Conservation (phyloP, 805 yeast species). For the Suhomyces kilbournensis region DNA sequence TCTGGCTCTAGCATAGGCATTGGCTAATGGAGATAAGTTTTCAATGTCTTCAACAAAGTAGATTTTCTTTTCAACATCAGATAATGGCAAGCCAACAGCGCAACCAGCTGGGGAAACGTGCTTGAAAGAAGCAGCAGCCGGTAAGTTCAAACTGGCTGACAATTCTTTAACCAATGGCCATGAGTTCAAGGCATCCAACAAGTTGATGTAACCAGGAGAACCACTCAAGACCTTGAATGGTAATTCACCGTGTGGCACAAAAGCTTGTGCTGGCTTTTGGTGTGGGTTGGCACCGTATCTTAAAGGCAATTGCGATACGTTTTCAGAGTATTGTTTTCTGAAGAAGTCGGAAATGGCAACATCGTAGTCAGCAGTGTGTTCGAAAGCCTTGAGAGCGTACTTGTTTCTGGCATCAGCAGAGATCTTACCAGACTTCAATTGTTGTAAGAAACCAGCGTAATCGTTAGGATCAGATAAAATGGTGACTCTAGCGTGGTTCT, state of each 20-base stretch:
- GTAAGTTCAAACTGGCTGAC: conserved; percentile 87
- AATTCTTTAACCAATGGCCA: conserved; percentile 99
- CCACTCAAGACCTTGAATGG: conserved; percentile 94
- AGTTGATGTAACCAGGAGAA: conserved; percentile 95
- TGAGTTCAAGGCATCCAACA: conserved; percentile 93
- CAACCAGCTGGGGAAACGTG: conserved; percentile 99
- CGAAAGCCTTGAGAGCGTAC: conserved; percentile 94
- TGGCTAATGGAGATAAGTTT: conserved; percentile 93
- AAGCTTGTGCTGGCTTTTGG: conserved; percentile 99
- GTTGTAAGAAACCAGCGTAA: conserved; percentile 82
- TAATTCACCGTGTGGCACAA: conserved; percentile 76
- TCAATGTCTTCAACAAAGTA: conserved; percentile 94
- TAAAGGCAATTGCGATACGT: conserved; percentile 82
- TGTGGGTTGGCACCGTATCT: conserved; percentile 99
- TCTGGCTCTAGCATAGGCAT: conserved; percentile 98
- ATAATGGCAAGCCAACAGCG: conserved; percentile 92
- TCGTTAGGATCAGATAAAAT: conserved; percentile 93
- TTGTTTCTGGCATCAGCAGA: conserved; percentile 71
- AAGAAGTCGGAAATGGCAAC: conserved; percentile 93
- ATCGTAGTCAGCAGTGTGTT: conserved; percentile 97
- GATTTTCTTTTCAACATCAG: conserved; percentile 88
- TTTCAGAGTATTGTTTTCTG: conserved; percentile 95
- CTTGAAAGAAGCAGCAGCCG: conserved; percentile 98
- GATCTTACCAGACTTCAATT: conserved; percentile 71
- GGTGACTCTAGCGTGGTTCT: conserved; percentile 95